Conservation (phyloP, 768 basidiomycete genomes). For the Tephrocybe rancida region DNA sequence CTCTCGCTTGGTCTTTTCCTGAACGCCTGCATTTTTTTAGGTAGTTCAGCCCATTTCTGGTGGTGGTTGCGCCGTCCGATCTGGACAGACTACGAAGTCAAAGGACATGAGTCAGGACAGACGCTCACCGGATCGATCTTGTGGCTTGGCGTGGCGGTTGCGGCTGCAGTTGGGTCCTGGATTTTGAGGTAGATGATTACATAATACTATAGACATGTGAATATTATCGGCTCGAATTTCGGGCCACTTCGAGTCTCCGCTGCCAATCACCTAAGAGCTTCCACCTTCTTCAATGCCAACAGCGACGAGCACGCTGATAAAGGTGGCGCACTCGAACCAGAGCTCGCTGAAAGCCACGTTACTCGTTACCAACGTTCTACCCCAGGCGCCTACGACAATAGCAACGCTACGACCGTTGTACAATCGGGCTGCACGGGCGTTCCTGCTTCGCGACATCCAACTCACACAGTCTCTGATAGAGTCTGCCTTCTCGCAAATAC, state of each 20-base stretch:
- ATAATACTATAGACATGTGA: constrained; percentile 17
- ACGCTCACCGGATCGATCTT: not conserved
- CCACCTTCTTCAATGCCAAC: constrained; percentile 45
- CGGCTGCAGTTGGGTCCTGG: not conserved
- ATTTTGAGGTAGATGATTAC: not conserved
- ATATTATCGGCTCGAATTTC: not conserved
- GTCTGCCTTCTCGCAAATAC: constrained; percentile 69
- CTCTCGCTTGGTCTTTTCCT: not conserved
- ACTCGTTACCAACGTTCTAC: constrained; percentile 8
- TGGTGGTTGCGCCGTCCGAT: constrained; percentile 19
- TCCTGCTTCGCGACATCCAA: constrained; percentile 72
- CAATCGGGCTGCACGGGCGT: constrained; percentile 75
- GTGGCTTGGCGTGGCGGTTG: not conserved
- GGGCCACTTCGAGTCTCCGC: not conserved
- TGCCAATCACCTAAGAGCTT: not conserved
- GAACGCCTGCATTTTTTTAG: not conserved
- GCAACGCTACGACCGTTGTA: constrained; percentile 73
- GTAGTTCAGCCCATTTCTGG: constrained; percentile 17
- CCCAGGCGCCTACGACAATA: constrained; percentile 31
- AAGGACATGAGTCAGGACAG: not conserved
- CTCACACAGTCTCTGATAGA: constrained; percentile 66
- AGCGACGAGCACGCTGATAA: constrained; percentile 44
- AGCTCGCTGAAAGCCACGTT: constrained; percentile 38
- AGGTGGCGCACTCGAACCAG: constrained; percentile 24
- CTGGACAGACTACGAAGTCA: constrained; percentile 16